Evolutionary conservation across 331 rosid genomes (phyloP).

Genomic region (Acacia concinna): DNA sequence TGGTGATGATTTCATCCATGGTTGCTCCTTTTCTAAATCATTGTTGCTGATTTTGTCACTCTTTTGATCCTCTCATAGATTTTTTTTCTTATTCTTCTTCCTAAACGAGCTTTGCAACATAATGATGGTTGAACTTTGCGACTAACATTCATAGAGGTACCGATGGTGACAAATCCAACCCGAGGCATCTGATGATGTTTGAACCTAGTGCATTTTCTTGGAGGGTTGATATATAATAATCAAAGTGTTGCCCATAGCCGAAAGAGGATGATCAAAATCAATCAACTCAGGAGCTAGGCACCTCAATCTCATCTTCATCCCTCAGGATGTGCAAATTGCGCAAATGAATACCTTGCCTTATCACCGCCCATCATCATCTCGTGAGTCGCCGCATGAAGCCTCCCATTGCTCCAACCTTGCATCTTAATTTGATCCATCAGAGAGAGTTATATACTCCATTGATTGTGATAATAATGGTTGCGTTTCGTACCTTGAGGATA

Average conservation of each 20-base stretch:
- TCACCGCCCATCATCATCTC: constrained; percentile 48
- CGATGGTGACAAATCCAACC: too few relatives aligned
- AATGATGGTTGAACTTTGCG: too few relatives aligned
- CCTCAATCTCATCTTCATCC: constrained; percentile 38
- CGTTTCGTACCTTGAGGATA: constrained; percentile 34
- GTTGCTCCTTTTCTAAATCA: too few relatives aligned
- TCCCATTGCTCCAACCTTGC: constrained; percentile 70
- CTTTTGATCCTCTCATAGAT: too few relatives aligned
- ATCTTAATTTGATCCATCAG: not conserved
- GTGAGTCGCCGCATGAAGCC: constrained; percentile 46
- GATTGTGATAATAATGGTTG: not conserved
- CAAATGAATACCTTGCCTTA: constrained; percentile 44
- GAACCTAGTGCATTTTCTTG: constrained; percentile 39
- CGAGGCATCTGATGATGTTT: too few relatives aligned
- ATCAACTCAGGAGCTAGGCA: constrained; percentile 48
- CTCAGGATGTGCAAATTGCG: constrained; percentile 39
- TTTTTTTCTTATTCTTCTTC: too few relatives aligned
- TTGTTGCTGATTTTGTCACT: too few relatives aligned
- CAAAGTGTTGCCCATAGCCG: constrained; percentile 31
- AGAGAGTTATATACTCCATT: too few relatives aligned
- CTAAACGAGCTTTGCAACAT: too few relatives aligned
- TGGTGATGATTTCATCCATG: too few relatives aligned
- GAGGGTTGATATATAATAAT: constrained; percentile 27
- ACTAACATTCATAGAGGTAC: too few relatives aligned
- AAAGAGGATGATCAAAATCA: constrained; percentile 54